Base-by-base conservation (phyloP, 129 eudicot species). In the Saposhnikovia divaricata region DNA sequence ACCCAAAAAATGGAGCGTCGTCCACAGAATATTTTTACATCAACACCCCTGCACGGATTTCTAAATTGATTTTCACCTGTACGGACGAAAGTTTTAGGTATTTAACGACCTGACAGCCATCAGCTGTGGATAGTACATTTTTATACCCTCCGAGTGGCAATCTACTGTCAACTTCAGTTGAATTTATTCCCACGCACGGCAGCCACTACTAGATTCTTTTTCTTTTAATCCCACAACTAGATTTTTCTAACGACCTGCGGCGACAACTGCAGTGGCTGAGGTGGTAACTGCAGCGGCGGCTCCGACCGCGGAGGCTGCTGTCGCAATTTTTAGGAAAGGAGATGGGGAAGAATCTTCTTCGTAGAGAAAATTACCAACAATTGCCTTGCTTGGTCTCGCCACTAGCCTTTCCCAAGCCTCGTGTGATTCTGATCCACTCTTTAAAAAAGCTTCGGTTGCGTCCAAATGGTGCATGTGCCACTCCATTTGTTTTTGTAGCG, bases 331-430 rank as follows among this genome's bases (percentile, higher is more conserved):
- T 0, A 78, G 27, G 21, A 70, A 78, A 6, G 80, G 42, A 21
- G 83, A 5, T 1, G 80, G 21, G 5, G 47, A 43, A 66, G 82
- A 75, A 40, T 82, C 82, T 37, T 86, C 83, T 28, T 85, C 71
- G 28, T 76, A 76, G 1, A 89, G 83, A 43, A 90, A 90, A 7
- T 82, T 86, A 0, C 77, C 44, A 28, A 90, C 94, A 18, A 86
- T 90, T 45, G 27, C 8, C 11, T 73, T 46, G 61, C 90, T 84
- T 5, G 89, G 94, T 48, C 80, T 50, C 3, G 78, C 85, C 72
- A 90, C 94, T 18, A 85, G 88, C 55, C 77, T 55, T 9, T 87
- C 87, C 94, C 91, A 90, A 4, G 89, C 91, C 27, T 85, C 89
- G 50, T 90, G 59, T 1, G 90, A 83, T 25, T 84, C 85, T 0